phyloP scores from a whole-genome alignment of 1,139 yeast species.

The Zygosaccharomyces pseudobailii region DNA sequence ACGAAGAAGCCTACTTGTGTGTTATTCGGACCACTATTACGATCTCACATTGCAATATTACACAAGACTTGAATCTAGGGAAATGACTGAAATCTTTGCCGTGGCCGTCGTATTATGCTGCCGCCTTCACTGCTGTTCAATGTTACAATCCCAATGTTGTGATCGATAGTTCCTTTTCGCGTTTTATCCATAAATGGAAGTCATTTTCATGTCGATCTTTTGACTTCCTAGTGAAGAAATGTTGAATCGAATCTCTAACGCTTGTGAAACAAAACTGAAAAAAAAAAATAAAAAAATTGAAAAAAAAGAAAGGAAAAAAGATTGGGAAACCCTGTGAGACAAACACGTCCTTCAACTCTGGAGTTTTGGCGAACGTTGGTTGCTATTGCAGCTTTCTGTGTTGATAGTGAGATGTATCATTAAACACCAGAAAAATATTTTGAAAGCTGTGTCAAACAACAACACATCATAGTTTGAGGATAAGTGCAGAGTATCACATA shows the following conservation, averaged over 20 bases:
- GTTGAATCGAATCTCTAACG: not conserved
- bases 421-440: not conserved
- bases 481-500: not conserved
- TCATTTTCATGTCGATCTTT: not conserved
- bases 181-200: not conserved
- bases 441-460: not conserved
- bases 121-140: not conserved
- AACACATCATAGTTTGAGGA: slow-evolving; percentile 2
- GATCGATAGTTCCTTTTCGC: not conserved
- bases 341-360: slow-evolving; percentile 77
- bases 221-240: slow-evolving; percentile 1
- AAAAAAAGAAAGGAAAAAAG: not conserved
- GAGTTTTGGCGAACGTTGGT: slow-evolving; percentile 39
- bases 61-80: too few relatives aligned
- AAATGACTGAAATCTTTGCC: too few relatives aligned
- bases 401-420: slow-evolving; percentile 1
- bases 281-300: not conserved
- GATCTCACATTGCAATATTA: too few relatives aligned
- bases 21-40: too few relatives aligned
- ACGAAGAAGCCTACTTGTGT: too few relatives aligned
- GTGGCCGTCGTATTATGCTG: too few relatives aligned
- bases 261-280: slow-evolving; percentile 1
- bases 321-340: slow-evolving; percentile 51
- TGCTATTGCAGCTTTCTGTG: not conserved
- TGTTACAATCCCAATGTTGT: not conserved